Conservation (phyloP, 768 basidiomycete species). For the Mycena olivaceomarginata region DNA sequence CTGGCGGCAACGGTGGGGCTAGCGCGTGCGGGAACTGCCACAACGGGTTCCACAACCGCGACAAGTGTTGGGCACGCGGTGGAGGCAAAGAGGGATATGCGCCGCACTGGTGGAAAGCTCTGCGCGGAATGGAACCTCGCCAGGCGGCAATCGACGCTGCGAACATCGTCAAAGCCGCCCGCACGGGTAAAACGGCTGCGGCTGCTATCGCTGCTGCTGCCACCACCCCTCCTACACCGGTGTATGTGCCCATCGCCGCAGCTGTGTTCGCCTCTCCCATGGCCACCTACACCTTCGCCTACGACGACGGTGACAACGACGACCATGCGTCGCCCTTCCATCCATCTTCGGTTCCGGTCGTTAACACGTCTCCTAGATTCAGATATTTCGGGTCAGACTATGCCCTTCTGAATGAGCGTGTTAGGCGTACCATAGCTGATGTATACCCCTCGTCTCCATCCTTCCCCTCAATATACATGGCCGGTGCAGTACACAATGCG, state of each 20-base stretch:
- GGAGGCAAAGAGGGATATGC: constrained; percentile 38
- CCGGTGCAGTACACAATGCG: background rate
- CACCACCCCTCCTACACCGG: background rate
- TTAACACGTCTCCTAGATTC: constrained; percentile 17
- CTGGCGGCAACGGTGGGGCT: too few species aligned
- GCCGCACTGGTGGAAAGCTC: constrained; percentile 20
- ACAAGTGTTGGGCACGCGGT: constrained; percentile 24
- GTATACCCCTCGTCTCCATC: constrained; percentile 4
- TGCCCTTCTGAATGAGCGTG: constrained; percentile 31
- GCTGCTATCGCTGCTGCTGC: background rate
- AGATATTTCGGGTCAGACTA: constrained; percentile 30
- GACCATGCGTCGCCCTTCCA: background rate
- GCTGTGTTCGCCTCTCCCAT: background rate
- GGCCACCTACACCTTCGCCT: constrained; percentile 11
- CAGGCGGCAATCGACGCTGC: background rate
- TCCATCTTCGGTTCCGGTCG: background rate
- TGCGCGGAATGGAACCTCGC: constrained; percentile 23
- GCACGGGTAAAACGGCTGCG: background rate
- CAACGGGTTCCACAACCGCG: constrained; percentile 3
- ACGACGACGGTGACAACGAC: background rate
- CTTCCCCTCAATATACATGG: constrained; percentile 10
- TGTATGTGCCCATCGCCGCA: background rate
- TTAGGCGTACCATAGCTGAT: constrained; percentile 31
- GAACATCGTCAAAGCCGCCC: background rate
- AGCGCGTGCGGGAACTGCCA: constrained; percentile 1